Evolutionary conservation across 495 filamentous ascomycete species (phyloP), one percentile per base, ranked within the genome.

Genomic region (Thozetella sp.): DNA sequence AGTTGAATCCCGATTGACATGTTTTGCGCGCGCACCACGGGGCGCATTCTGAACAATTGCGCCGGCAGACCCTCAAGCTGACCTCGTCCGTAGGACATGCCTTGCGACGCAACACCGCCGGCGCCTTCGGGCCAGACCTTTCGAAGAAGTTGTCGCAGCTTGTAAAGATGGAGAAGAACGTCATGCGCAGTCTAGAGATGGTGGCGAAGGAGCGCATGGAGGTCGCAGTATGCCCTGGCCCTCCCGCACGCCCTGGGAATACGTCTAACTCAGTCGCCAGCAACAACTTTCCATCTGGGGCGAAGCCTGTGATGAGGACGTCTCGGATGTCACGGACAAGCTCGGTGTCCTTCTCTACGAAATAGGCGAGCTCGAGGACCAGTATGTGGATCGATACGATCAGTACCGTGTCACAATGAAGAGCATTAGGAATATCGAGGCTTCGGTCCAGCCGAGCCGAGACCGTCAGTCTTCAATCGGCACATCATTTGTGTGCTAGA

Each of bases 81-180:
- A 70, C 56, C 55, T 64, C 43, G 34, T 53, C 12, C 24, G 17
- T 71, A 97, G 95, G 94, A 70, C 95, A 98, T 91, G 92, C 90
- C 55, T 89, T 98, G 73, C 92, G 95, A 69, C 91, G 90, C 74
- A 91, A 90, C 56, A 83, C 93, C 54, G 94, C 93, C 57, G 95
- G 95, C 58, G 91, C 93, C 69, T 98, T 96, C 74, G 96, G 95
- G 58, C 96, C 95, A 57, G 95, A 99, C 57, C 89, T 99, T 26
- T 90, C 96, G 55, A 94, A 95, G 83, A 99, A 99, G 86, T 87
- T 99, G 57, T 89, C 93, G 24, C 92, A 96, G 82, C 86, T 99
- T 34, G 95, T 99, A 60, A 98, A 99, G 83, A 98, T 99, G 96
- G 95, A 99, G 80, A 99, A 99, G 90, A 98, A 99, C 69, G 90